Evolutionary conservation across 306 rosid genomes (phyloP), one percentile per base, ranked within the genome.

Genomic region (Potentilla sterilis): DNA sequence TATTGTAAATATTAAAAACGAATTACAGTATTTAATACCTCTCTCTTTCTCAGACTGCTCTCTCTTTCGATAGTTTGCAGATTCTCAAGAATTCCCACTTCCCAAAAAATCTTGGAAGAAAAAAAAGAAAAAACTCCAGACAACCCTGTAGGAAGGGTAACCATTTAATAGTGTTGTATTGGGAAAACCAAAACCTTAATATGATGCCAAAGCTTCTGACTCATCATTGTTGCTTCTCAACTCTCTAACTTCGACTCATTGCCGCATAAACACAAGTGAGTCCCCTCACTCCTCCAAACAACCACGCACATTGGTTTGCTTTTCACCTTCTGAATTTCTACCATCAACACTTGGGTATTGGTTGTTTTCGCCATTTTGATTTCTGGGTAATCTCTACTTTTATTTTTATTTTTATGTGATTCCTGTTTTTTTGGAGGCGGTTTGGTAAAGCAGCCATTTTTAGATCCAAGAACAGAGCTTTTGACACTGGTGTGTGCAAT

Each of bases 11-110:
- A 34, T 7, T 3, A 10, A 34, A 42, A 68, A 34, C 21, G 8
- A 51, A 54, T 38, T 35, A 18, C 11, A 67, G 40, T 59, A 48
- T 35, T n/a, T 21, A 69, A 69, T 18, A 48, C 69, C 40, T 58
- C 57, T 16, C 2, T 3, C 32, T 18, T 59, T 62, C 67, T 32
- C 24, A 55, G 62, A 73, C 69, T 34, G 71, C 79, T 78, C 59
- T 70, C 69, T 62, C 61, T 49, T 65, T 41, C 14, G 21, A 11
- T 35, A 81, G 81, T 81, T n/a, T 44, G 75, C 83, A 76, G 87
- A 82, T 83, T 88, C 87, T 87, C 84, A 70, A 73, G 87, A 86
- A 87, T 81, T 83, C 81, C 77, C 86, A 66, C 70, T 62, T 83
- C 88, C 83, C 82, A 38, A 69, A 88, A 72, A 59, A 69, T 44